Conservation (phyloP, 2,329 filamentous ascomycete species). For the Colletotrichum tamarilloi region DNA sequence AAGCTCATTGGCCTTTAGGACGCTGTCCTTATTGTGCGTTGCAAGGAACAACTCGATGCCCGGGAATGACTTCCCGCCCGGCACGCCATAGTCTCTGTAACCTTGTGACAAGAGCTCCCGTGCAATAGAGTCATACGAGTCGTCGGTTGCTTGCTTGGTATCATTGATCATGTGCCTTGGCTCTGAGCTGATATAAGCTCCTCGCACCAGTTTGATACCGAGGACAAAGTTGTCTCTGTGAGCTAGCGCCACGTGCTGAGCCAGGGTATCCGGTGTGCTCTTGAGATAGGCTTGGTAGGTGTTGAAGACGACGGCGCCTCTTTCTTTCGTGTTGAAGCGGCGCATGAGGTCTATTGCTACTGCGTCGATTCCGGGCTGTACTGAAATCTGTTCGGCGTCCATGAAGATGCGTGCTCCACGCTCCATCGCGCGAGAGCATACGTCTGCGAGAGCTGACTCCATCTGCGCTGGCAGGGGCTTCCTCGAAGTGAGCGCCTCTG, state of each 20-base stretch:
- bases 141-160: slow-evolving; percentile 77
- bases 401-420: slow-evolving; percentile 81
- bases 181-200: slow-evolving; percentile 78
- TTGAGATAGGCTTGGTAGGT: slow-evolving; percentile 85
- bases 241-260: slow-evolving; percentile 69
- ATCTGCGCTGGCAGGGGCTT: slow-evolving; percentile 73
- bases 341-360: slow-evolving; percentile 82
- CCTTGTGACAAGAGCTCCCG: slow-evolving; percentile 72
- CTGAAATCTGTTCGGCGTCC: slow-evolving; percentile 84
- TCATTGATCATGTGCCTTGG: slow-evolving; percentile 77
- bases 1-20: slow-evolving; percentile 69
- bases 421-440: slow-evolving; percentile 77
- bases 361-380: slow-evolving; percentile 83
- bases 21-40: slow-evolving; percentile 74
- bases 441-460: slow-evolving; percentile 76
- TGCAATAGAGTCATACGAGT: slow-evolving; percentile 78
- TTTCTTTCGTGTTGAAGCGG: slow-evolving; percentile 74
- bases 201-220: slow-evolving; percentile 80
- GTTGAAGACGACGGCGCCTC: slow-evolving; percentile 77
- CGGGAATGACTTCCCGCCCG: slow-evolving; percentile 60
- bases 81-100: slow-evolving; percentile 59
- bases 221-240: slow-evolving; percentile 71
- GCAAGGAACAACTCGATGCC: slow-evolving; percentile 76
- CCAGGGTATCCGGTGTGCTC: slow-evolving; percentile 66
- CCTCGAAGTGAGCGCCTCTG: slow-evolving; percentile 72